Evolutionary conservation across 192 early-diverging fungal species (phyloP), one percentile per base, ranked within the genome.

Genomic region (Linnemannia schmuckeri): DNA sequence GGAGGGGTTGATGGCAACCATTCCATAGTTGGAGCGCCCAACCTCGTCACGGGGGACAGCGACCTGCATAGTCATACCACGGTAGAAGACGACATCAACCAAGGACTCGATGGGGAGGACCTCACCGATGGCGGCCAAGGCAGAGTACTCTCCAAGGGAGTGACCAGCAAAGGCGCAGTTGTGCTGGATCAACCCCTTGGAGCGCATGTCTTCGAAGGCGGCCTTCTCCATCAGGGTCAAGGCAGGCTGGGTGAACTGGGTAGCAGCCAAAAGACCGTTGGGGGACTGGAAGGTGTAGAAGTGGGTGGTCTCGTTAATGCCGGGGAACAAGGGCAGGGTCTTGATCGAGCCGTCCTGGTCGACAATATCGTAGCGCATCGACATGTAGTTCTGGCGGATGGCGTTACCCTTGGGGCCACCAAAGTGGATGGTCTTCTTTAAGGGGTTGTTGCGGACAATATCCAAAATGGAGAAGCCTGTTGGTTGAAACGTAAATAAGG

Each of bases 41-140:
- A 90, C 42, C 1, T 87, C 83, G 75, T 98, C 97, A 74, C 97
- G 94, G 73, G 91, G 92, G 3, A 99, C 98, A 27, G 97, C 96
- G 54, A 95, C 91, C 92, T 98, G 98, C 98, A 99, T 98, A n/a
- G 97, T 97, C 96, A 97, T 96, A 82, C 98, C 98, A 86, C 98
- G 96, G 92, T 97, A 96, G 90, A 99, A 98, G 33, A 96, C 96
- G 33, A 99, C 95, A 80, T 98, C 97, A 55, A 97, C 93, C 15
- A 97, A 86, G 33, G 94, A 92, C 84, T 98, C 96, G 74, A 97
- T 92, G 24, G 95, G 93, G 40, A 99, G 87, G 0, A 97, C 96
- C 79, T 96, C 95, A 80, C 96, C 97, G 73, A 99, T 94, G 47
- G 97, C 91, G 30, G 96, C 94, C 52, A 98, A 90, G 30, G 96